Base-by-base conservation (phyloP, 345 rosid species). In the Salix viminalis region DNA sequence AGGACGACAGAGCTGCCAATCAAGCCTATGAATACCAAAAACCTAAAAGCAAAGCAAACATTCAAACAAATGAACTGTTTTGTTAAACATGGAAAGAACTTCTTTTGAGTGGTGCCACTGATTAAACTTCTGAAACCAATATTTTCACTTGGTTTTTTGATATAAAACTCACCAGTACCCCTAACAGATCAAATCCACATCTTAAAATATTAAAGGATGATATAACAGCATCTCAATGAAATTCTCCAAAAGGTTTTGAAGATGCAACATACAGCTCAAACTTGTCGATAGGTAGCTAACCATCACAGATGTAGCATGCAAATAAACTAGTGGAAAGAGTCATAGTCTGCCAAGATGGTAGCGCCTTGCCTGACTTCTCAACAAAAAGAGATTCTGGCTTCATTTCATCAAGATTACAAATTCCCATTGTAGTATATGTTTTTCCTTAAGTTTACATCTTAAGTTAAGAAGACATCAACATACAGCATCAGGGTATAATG, bases 1-100 rank as follows among this genome's bases (percentile, higher is more conserved):
- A 81, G 34, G 56, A 78, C 80, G 48, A 64, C 26, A 65, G 21
- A 50, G 77, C 65, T 72, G 70, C 15, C 21, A 67, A 62, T 78
- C 56, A 83, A 36, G 67, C 21, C 48, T 36, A 64, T 26, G 34
- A 48, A 62, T 1, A 58, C 30, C 26, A 32, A 58, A 42, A 72
- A 41, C 74, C 23, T 23, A 32, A 71, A 69, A 18, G 13, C 8
- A 15, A 61, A 79, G 10, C 66, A 10, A 26, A 10, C n/a, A 54
- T 23, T 46, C 69, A 58, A 24, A 54, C 67, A 65, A 65, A 16
- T 14, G 23, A 66, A 7, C 4, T 18, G 3, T 70, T 65, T 66
- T 32, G 23, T 28, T 62, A 62, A 77, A 50, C 15, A 18, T 52
- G 39, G 26, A 42, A 26, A 46, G 13, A 7, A 13, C 32, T 70